Evolutionary conservation across 169 alveolate genomes (phyloP).

Genomic region (Hammondia hammondi): DNA sequence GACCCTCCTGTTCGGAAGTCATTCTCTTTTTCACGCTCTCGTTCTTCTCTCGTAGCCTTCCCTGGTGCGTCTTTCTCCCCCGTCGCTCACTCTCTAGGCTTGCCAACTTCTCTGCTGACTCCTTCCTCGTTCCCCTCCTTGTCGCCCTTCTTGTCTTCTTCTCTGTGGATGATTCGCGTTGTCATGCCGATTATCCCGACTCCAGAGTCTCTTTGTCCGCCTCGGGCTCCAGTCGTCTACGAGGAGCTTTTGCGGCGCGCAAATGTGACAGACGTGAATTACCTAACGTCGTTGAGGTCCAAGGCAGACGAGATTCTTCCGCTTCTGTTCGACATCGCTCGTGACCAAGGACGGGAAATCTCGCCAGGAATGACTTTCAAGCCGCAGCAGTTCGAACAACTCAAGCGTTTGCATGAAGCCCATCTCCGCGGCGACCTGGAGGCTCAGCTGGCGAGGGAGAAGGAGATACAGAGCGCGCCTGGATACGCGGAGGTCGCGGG

Average conservation of each 20-base stretch:
- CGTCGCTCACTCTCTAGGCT: too few relatives aligned
- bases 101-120: too few relatives aligned
- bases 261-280: background rate
- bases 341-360: background rate
- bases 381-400: constrained; percentile 24
- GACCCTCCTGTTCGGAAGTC: too few relatives aligned
- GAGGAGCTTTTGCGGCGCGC: constrained; percentile 6
- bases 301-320: constrained; percentile 25
- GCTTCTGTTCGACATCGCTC: background rate
- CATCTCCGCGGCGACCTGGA: background rate
- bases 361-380: constrained; percentile 1
- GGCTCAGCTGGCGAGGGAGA: background rate
- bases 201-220: background rate
- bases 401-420: background rate
- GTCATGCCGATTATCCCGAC: constrained; percentile 7
- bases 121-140: background rate
- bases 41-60: too few relatives aligned
- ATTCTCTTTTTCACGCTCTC: too few relatives aligned
- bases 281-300: background rate
- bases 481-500: background rate
- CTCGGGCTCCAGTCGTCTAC: background rate
- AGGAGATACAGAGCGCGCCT: background rate
- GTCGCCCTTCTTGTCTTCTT: background rate
- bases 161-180: background rate
- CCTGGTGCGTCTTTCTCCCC: too few relatives aligned